Percentiles rank a stretch among this genome's conserved stretches.
Evolutionary conservation across 169 alveolate species (phyloP).

Genomic region (Babesia caballi): DNA sequence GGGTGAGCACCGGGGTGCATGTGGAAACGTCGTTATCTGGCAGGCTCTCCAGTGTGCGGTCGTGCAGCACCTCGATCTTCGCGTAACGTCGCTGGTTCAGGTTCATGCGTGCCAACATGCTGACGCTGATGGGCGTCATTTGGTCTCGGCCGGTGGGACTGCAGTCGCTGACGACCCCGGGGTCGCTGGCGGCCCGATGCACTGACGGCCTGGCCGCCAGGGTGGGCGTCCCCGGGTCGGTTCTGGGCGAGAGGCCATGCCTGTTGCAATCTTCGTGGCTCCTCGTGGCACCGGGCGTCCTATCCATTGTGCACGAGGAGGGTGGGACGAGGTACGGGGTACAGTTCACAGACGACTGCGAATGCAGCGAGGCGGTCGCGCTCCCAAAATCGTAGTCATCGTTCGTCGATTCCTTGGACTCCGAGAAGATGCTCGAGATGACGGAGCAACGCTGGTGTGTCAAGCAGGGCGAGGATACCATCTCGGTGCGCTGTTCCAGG

Average conservation of each 20-base stretch:
- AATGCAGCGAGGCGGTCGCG: not conserved
- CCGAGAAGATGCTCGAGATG: not conserved
- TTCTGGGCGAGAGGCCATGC: not conserved
- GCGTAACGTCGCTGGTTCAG: not conserved
- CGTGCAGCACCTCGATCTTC: not conserved
- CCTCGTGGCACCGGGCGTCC: not conserved
- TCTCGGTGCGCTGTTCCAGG: not conserved
- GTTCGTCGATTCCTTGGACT: conserved; percentile 2
- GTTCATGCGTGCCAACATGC: too few species aligned
- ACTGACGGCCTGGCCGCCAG: too few species aligned
- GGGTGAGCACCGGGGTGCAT: conserved; percentile 13
- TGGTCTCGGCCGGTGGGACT: too few species aligned
- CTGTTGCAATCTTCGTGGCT: not conserved
- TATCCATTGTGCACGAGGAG: not conserved
- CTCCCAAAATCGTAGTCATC: conserved; percentile 9
- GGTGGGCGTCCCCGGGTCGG: not conserved
- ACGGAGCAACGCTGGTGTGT: not conserved
- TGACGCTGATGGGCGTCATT: too few species aligned
- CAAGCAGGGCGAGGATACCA: not conserved
- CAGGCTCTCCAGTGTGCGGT: not conserved
- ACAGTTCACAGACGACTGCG: conserved; percentile 16
- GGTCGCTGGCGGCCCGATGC: too few species aligned
- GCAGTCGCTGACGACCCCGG: too few species aligned
- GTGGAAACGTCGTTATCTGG: not conserved
- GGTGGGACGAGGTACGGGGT: conserved; percentile 3